Conservation (phyloP, 2,329 filamentous ascomycete species). For the Fusarium sp. region DNA sequence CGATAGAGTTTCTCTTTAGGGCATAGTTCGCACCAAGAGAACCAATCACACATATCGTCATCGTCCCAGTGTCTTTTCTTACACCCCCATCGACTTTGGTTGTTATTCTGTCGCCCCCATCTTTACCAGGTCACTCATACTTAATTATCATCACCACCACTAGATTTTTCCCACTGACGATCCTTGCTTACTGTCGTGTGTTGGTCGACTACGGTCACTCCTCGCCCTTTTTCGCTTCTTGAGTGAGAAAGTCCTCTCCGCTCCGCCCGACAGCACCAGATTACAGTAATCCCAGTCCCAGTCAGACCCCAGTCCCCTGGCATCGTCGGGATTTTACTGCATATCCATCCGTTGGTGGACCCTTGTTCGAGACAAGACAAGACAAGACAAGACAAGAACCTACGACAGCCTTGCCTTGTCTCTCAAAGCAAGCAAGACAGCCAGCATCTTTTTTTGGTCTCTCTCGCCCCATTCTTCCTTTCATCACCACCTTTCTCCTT, state of each 20-base stretch:
- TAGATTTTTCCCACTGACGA: conserved; percentile 15
- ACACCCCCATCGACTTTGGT: conserved; percentile 3
- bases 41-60: conserved; percentile 22
- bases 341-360: conserved; percentile 33
- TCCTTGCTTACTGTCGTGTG: conserved; percentile 12
- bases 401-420: conserved; percentile 20
- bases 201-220: conserved; percentile 15
- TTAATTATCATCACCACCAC: conserved; percentile 17
- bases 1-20: background rate
- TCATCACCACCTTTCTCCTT: conserved; percentile 35
- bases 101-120: conserved; percentile 37
- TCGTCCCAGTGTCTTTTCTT: conserved; percentile 5
- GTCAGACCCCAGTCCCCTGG: conserved; percentile 16
- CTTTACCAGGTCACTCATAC: conserved; percentile 13
- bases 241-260: conserved; percentile 14
- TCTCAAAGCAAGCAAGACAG: conserved; percentile 31
- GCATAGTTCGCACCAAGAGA: background rate
- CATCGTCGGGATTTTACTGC: conserved; percentile 28
- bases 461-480: conserved; percentile 35
- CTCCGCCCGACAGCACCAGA: conserved; percentile 12
- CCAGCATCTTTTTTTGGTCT: conserved; percentile 32
- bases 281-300: background rate
- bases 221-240: conserved; percentile 1
- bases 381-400: background rate
- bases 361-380: conserved; percentile 25